Evolutionary conservation across 352 stramenopile species (phyloP), one percentile per base, ranked within the genome.

Genomic region (Pythium rishiriense): DNA sequence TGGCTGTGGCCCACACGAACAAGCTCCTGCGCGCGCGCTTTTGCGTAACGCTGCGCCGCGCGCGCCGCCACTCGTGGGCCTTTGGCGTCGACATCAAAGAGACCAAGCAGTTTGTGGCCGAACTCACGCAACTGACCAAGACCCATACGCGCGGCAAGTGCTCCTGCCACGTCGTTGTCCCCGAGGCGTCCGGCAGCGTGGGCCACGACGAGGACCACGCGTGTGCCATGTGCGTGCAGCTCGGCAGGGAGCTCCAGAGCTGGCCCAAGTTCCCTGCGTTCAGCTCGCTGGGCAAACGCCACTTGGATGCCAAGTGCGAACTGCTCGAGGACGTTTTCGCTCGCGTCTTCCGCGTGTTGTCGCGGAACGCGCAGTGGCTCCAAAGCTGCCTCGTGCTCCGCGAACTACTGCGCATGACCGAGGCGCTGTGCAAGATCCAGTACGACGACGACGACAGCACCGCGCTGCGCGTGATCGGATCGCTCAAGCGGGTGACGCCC

Each of bases 401-500:
- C 8, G 76, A 89, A 25, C 46, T 92, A 26, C 66, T 89, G 17
- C 78, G 75, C 25, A 50, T 69, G 37, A 77, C 68, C 6, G 76
- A 87, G 52, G 58, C 70, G 43, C 49, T 90, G 46, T 85, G 72
- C 15, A 68, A 61, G 29, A 65, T 92, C 37, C 64, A 85, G 46
- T 88, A 87, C 53, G 68, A 72, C 9, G 67, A 82, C 57, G 83
- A 90, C 48, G 83, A 90, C 47, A 28, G 49, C 29, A 66, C 68
- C 43, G 78, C 73, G 17, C 42, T 87, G 8, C 41, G 67, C 25
- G 75, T 76, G 15, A 80, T 92, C 49, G 45, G 70, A 24, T 70
- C 74, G 17, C 69, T 92, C 37, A 74, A 73, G 49, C 71, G 69
- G 7, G 46, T 87, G 4, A 45, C 61, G 7, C 35, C 55, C 28